Conservation (phyloP, 2,329 filamentous ascomycete genomes). For the Apiospora marii region DNA sequence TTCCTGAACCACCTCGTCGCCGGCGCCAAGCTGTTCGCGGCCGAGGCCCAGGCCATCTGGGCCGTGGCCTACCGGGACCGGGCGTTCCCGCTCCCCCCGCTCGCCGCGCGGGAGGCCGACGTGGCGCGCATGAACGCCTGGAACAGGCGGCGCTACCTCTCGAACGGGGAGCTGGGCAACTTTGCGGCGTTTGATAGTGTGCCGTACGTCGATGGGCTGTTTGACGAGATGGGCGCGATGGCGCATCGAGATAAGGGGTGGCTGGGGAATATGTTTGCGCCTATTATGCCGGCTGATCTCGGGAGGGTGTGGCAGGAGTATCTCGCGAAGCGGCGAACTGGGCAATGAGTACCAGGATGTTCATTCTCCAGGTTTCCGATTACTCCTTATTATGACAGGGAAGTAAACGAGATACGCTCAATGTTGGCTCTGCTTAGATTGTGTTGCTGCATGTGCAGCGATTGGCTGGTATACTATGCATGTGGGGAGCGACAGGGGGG, state of each 20-base stretch:
- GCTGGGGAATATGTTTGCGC: conserved; percentile 37
- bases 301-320: conserved; percentile 36
- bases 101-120: conserved; percentile 33
- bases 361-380: accelerated
- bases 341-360: background rate
- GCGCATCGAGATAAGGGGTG: conserved; percentile 38
- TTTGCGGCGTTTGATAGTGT: conserved; percentile 39
- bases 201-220: conserved; percentile 38
- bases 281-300: conserved; percentile 35
- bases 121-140: conserved; percentile 36
- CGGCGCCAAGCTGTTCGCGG: conserved; percentile 35
- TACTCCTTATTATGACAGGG: too few species aligned
- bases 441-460: too few species aligned
- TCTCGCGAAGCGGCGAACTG: conserved; percentile 24
- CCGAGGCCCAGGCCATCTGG: conserved; percentile 39
- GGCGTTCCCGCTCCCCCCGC: conserved; percentile 32
- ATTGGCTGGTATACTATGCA: too few species aligned
- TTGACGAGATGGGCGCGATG: conserved; percentile 38
- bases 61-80: conserved; percentile 38
- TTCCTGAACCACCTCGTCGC: conserved; percentile 37
- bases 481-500: too few species aligned
- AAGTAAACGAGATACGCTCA: too few species aligned
- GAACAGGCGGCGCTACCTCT: conserved; percentile 39
- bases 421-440: too few species aligned
- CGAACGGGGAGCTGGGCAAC: conserved; percentile 36